phyloP scores from a whole-genome alignment of 2,329 filamentous ascomycete genomes.

The Fusarium keratoplasticum region DNA sequence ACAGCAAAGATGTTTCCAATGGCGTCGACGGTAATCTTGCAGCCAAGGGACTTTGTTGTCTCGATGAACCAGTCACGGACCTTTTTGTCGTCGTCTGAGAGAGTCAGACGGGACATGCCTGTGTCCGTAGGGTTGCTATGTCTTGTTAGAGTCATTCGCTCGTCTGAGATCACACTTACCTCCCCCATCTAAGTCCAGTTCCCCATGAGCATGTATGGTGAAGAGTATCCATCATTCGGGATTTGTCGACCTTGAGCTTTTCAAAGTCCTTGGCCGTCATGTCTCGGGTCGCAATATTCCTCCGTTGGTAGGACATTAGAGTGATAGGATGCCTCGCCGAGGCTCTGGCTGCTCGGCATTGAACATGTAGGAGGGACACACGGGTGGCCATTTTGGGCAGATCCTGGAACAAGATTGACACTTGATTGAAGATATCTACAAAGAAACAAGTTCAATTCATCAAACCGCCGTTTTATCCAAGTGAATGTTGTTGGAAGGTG shows the following conservation, averaged over 20 bases:
- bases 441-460: not conserved
- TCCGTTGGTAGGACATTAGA: not conserved
- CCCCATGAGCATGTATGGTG: conserved; percentile 40
- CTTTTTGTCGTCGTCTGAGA: conserved; percentile 77
- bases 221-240: conserved; percentile 37
- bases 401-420: not conserved
- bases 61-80: conserved; percentile 81
- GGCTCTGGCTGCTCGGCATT: not conserved
- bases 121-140: conserved; percentile 62
- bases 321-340: not conserved
- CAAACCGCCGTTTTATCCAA: not conserved
- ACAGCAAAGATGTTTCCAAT: conserved; percentile 88
- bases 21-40: conserved; percentile 74
- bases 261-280: conserved; percentile 33
- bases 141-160: not conserved
- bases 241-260: conserved; percentile 36
- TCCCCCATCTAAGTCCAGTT: conserved; percentile 36
- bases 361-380: not conserved
- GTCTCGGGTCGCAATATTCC: conserved; percentile 34
- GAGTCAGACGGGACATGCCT: conserved; percentile 80
- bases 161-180: not conserved
- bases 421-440: not conserved
- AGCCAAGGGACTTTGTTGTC: conserved; percentile 72
- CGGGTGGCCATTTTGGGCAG: not conserved
- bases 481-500: not conserved